Evolutionary conservation across 2,329 filamentous ascomycete species (phyloP).

Genomic region (Dactylonectria estremocensis): DNA sequence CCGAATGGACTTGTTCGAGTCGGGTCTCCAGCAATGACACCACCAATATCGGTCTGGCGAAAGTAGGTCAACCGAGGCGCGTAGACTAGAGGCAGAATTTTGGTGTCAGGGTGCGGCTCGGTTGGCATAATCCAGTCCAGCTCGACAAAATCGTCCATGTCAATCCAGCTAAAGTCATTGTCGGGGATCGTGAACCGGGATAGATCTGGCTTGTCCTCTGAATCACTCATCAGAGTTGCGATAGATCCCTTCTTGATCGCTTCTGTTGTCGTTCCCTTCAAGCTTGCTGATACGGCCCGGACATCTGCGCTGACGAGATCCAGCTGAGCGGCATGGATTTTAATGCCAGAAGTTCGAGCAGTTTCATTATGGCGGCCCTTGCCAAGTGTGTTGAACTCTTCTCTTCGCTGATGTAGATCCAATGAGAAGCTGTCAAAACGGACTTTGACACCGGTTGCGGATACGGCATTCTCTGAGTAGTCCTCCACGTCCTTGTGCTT

Average conservation of each 20-base stretch:
- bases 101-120: slow-evolving; percentile 91
- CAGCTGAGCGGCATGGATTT: slow-evolving; percentile 93
- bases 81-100: slow-evolving; percentile 92
- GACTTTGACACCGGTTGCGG: slow-evolving; percentile 96
- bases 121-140: slow-evolving; percentile 95
- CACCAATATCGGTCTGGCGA: slow-evolving; percentile 92
- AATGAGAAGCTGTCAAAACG: slow-evolving; percentile 97
- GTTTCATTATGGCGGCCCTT: slow-evolving; percentile 83
- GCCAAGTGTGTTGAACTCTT: slow-evolving; percentile 89
- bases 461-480: slow-evolving; percentile 81
- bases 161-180: slow-evolving; percentile 95
- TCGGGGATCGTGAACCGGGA: slow-evolving; percentile 96
- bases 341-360: slow-evolving; percentile 84
- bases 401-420: slow-evolving; percentile 92
- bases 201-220: slow-evolving; percentile 77
- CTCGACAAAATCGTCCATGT: slow-evolving; percentile 99
- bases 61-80: slow-evolving; percentile 98
- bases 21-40: slow-evolving; percentile 83
- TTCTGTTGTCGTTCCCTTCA: slow-evolving; percentile 84
- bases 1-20: slow-evolving; percentile 92
- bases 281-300: slow-evolving; percentile 91
- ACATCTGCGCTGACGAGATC: slow-evolving; percentile 94
- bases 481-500: slow-evolving; percentile 98
- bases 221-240: slow-evolving; percentile 66
- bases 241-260: slow-evolving; percentile 77